Evolutionary conservation across 768 basidiomycete species (phyloP).

Genomic region (Mycena indigotica): DNA sequence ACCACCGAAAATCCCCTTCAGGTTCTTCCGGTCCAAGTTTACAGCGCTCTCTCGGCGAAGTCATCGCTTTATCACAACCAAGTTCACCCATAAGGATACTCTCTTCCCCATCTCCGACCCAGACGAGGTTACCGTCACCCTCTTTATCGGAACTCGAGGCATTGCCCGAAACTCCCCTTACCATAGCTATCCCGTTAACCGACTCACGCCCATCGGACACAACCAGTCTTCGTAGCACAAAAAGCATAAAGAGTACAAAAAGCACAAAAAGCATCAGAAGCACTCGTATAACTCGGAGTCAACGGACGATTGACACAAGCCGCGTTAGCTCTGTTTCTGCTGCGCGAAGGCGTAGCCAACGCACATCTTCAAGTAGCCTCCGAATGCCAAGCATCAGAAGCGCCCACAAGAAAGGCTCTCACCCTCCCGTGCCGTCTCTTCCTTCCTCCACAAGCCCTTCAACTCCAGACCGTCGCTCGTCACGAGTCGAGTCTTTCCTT

Average conservation of each 20-base stretch:
- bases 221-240: slow-evolving; percentile 40
- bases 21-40: slow-evolving; percentile 8
- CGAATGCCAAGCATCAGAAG: slow-evolving; percentile 48
- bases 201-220: too few relatives aligned
- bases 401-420: slow-evolving; percentile 12
- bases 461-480: slow-evolving; percentile 6
- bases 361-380: slow-evolving; percentile 67
- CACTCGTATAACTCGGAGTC: slow-evolving; percentile 26
- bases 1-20: slow-evolving; percentile 31
- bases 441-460: slow-evolving; percentile 8
- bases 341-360: slow-evolving; percentile 63
- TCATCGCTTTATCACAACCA: background rate
- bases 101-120: slow-evolving; percentile 8
- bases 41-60: background rate
- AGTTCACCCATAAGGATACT: background rate
- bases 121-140: slow-evolving; percentile 13
- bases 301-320: slow-evolving; percentile 27
- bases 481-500: slow-evolving; percentile 32
- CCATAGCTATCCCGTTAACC: slow-evolving; percentile 19
- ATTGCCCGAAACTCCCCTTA: background rate
- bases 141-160: slow-evolving; percentile 5
- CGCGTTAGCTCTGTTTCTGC: slow-evolving; percentile 55
- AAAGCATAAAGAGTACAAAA: slow-evolving; percentile 36
- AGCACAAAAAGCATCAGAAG: slow-evolving; percentile 41
- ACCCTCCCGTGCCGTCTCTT: slow-evolving; percentile 18